Percentiles rank a stretch among this genome's conserved stretches.
These are phyloP conservation scores for Mayamaea pseudoterrestris DNA, from an alignment of 108 stramenopile species.

Conservation along the genomic window DNA sequence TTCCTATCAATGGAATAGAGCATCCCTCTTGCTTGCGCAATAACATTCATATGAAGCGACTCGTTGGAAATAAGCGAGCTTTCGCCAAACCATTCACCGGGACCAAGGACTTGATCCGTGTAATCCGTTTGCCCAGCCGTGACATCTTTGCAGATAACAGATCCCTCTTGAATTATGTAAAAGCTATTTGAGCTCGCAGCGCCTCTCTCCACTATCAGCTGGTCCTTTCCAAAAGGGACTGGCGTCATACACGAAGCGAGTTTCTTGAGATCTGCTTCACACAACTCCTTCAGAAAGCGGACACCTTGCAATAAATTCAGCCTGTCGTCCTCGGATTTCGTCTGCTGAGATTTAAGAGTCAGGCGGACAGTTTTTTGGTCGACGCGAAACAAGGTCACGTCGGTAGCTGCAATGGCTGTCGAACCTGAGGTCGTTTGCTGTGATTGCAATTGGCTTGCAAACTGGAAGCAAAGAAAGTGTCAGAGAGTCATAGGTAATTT, in stretches of 20 bases:
- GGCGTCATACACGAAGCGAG: conserved; percentile 18
- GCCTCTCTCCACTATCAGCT: conserved; percentile 36
- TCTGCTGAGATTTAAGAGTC: conserved; percentile 25
- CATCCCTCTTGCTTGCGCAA: conserved; percentile 41
- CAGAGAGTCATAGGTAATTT: too few species aligned
- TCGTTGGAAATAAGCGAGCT: conserved; percentile 65
- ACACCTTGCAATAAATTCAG: conserved; percentile 4
- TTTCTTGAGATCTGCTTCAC: conserved; percentile 4
- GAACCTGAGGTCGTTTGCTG: too few species aligned
- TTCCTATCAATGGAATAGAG: conserved; percentile 24
- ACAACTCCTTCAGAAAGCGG: conserved; percentile 6
- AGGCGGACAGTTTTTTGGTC: conserved; percentile 20
- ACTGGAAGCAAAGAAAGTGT: too few species aligned
- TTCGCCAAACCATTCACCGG: conserved; percentile 42
- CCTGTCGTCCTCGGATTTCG: conserved; percentile 1
- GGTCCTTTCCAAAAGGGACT: conserved; percentile 20
- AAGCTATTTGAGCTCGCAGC: conserved; percentile 32
- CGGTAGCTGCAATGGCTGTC: too few species aligned
- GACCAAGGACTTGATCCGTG: conserved; percentile 5
- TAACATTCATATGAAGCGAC: conserved; percentile 53
- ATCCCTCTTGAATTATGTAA: conserved; percentile 39
- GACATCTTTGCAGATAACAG: conserved; percentile 16
- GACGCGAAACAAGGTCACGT: conserved; percentile 9
- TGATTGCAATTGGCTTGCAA: too few species aligned
- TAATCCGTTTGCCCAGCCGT: conserved; percentile 5